Evolutionary conservation across 2,329 filamentous ascomycete genomes (phyloP).

Genomic region (Pseudogymnoascus sp.): DNA sequence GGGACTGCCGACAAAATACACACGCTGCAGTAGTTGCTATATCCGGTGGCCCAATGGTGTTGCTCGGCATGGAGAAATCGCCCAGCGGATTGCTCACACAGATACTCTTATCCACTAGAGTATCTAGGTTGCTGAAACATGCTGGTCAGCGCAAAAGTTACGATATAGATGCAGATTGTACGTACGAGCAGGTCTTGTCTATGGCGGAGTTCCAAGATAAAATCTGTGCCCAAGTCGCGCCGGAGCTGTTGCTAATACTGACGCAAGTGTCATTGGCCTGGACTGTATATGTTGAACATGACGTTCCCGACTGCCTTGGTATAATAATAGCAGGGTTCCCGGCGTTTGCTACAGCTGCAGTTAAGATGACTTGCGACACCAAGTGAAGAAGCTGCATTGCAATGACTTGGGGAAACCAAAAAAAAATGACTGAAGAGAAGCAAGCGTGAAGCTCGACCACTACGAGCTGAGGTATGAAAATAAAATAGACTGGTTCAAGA

Average conservation of each 20-base stretch:
- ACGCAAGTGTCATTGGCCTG: conserved; percentile 14
- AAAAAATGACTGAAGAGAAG: background rate
- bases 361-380: background rate
- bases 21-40: background rate
- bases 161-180: background rate
- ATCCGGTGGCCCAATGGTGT: background rate
- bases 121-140: background rate
- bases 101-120: background rate
- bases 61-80: background rate
- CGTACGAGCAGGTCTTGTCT: background rate
- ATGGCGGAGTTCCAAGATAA: conserved; percentile 10
- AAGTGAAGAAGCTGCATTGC: background rate
- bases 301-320: background rate
- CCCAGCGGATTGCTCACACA: background rate
- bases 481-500: too few species aligned
- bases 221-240: conserved; percentile 3
- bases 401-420: too few species aligned
- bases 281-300: background rate
- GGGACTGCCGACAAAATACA: background rate
- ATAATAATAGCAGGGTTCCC: background rate
- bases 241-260: background rate
- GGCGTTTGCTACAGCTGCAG: background rate
- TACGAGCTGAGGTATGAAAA: background rate
- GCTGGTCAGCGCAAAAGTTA: background rate
- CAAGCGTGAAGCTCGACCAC: background rate